phyloP scores from a whole-genome alignment of 2,329 filamentous ascomycete species.

The Pezicula radicicola region DNA sequence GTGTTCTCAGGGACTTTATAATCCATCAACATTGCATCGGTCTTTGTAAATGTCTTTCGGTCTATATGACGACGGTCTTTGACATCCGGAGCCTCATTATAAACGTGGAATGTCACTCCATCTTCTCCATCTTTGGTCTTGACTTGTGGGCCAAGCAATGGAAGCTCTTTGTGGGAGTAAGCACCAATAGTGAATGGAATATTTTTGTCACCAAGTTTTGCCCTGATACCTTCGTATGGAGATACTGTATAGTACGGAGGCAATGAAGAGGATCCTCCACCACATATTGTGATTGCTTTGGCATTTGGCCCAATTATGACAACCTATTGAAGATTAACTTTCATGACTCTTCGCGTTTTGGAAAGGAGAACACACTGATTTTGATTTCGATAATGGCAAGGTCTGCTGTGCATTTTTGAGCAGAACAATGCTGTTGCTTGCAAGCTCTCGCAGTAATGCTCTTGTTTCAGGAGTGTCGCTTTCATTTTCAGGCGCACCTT shows the following conservation, averaged over 20 bases:
- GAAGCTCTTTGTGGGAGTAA: conserved; percentile 61
- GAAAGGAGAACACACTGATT: conserved; percentile 50
- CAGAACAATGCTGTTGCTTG: conserved; percentile 56
- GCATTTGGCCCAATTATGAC: conserved; percentile 52
- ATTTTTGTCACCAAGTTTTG: conserved; percentile 36
- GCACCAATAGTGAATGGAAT: conserved; percentile 54
- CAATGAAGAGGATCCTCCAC: conserved; percentile 61
- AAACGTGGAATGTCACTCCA: conserved; percentile 57
- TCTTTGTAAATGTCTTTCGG: conserved; percentile 38
- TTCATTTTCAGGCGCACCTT: conserved; percentile 20
- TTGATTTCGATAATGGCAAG: conserved; percentile 45
- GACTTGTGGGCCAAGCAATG: conserved; percentile 49
- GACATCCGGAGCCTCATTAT: conserved; percentile 51
- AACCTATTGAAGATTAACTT: conserved; percentile 23
- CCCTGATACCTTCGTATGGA: conserved; percentile 65
- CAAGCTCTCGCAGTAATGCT: conserved; percentile 48
- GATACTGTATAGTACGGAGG: conserved; percentile 64
- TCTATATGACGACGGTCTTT: conserved; percentile 47
- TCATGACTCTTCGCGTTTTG: conserved; percentile 37
- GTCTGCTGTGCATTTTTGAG: conserved; percentile 55
- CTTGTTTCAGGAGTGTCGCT: conserved; percentile 28
- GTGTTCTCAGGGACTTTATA: conserved; percentile 39
- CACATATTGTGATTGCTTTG: conserved; percentile 52
- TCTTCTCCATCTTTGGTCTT: conserved; percentile 46
- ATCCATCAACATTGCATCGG: conserved; percentile 45